These are phyloP conservation scores for Ophiostoma perfectum DNA, from an alignment of 2,329 filamentous ascomycete species.

Conservation along the genomic window DNA sequence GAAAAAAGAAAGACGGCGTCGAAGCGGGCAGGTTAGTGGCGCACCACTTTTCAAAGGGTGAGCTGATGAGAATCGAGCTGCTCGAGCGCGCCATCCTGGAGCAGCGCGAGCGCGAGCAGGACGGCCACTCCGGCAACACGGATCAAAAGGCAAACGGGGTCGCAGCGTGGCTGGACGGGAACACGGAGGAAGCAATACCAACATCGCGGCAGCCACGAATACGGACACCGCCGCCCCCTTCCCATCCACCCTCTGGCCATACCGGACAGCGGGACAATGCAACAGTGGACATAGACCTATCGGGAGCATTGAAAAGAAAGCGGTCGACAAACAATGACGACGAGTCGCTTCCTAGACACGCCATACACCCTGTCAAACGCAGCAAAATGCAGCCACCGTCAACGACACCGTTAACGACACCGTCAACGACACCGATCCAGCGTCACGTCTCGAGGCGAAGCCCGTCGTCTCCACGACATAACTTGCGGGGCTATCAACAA, in stretches of 20 bases:
- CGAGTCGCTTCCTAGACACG: neutral
- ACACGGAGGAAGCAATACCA: neutral
- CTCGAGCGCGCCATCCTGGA: neutral
- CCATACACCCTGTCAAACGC: neutral
- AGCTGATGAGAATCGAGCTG: neutral
- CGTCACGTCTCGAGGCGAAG: neutral
- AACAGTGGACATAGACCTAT: too few species aligned
- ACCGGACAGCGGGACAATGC: neutral
- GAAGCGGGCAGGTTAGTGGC: neutral
- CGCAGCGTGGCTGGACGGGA: neutral
- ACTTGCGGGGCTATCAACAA: neutral
- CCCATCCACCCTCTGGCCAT: neutral
- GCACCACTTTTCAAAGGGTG: neutral
- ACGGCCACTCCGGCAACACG: neutral
- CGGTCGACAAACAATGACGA: neutral
- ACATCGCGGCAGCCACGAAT: neutral
- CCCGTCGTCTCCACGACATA: neutral
- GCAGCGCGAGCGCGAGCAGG: neutral
- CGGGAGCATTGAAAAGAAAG: neutral
- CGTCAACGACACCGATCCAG: neutral
- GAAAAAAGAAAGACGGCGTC: neutral
- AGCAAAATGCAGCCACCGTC: neutral
- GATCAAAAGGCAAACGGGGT: neutral
- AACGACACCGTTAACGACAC: neutral
- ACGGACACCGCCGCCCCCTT: neutral